phyloP scores from a whole-genome alignment of 2,329 filamentous ascomycete genomes.

The Stagonosporopsis vannaccii region DNA sequence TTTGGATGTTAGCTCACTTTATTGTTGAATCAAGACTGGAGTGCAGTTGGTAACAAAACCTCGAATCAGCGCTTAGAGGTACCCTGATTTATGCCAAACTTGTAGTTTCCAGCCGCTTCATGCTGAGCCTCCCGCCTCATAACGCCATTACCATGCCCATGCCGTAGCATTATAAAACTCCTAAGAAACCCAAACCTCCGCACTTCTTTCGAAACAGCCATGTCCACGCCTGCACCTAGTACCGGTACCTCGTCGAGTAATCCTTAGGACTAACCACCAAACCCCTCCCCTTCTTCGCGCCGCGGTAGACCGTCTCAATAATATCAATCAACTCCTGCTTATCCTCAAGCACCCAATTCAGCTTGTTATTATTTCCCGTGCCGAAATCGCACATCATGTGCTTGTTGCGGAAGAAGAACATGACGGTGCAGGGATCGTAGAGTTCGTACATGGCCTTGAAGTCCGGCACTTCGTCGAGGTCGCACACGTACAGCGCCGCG shows the following conservation, averaged over 20 bases:
- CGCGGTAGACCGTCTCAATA: slow-evolving; percentile 95
- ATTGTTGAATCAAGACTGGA: too few relatives aligned
- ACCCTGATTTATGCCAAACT: background rate
- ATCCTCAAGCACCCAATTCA: slow-evolving; percentile 95
- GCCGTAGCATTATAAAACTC: slow-evolving; percentile 10
- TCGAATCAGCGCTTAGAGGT: too few relatives aligned
- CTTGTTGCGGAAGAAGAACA: slow-evolving; percentile 98
- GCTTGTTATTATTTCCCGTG: slow-evolving; percentile 98
- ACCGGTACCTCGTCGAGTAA: slow-evolving; percentile 74
- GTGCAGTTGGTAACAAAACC: too few relatives aligned
- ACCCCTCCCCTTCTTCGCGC: slow-evolving; percentile 98
- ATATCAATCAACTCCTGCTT: slow-evolving; percentile 99
- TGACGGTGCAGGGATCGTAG: slow-evolving; percentile 91
- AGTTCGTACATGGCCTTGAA: slow-evolving; percentile 96
- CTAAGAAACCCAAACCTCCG: background rate
- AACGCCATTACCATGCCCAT: slow-evolving; percentile 9
- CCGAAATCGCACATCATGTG: slow-evolving; percentile 98
- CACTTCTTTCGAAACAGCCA: too few relatives aligned
- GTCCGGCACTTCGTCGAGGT: slow-evolving; percentile 69
- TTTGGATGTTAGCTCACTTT: too few relatives aligned
- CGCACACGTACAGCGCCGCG: slow-evolving; percentile 81
- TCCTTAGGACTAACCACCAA: slow-evolving; percentile 94
- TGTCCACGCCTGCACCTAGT: slow-evolving; percentile 51
- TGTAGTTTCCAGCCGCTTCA: background rate
- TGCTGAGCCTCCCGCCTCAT: background rate